Evolutionary conservation across 208 protist species (phyloP).

Genomic region (Chromosphaera perkinsii): DNA sequence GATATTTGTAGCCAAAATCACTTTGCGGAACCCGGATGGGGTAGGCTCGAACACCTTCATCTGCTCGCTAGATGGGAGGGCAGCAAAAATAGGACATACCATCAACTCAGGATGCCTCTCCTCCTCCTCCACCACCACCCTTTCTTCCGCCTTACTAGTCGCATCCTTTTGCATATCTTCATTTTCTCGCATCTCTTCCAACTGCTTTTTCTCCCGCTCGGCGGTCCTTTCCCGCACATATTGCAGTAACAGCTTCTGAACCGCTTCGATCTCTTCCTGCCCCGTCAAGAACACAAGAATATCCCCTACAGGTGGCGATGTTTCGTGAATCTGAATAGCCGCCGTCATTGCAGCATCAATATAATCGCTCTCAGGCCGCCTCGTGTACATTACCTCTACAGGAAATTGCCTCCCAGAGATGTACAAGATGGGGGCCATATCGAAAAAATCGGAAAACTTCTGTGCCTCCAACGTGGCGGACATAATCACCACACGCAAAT

Average conservation of each 20-base stretch:
- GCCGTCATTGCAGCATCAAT: constrained; percentile 71
- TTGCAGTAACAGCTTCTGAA: too few relatives aligned
- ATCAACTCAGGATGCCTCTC: constrained; percentile 31
- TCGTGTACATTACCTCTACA: constrained; percentile 86
- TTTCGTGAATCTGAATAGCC: not conserved
- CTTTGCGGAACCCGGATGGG: constrained; percentile 67
- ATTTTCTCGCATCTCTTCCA: too few relatives aligned
- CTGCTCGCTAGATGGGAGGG: constrained; percentile 49
- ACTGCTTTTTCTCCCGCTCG: too few relatives aligned
- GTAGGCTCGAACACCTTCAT: constrained; percentile 49
- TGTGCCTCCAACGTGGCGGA: constrained; percentile 93
- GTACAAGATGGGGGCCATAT: constrained; percentile 65
- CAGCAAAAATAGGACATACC: constrained; percentile 53
- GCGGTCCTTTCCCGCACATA: too few relatives aligned
- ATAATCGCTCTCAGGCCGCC: constrained; percentile 87
- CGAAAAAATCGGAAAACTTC: constrained; percentile 92
- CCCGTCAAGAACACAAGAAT: constrained; percentile 84
- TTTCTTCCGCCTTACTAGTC: too few relatives aligned
- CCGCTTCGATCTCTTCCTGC: constrained; percentile 85
- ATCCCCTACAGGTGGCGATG: constrained; percentile 56
- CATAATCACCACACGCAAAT: constrained; percentile 85
- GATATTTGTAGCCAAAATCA: constrained; percentile 97
- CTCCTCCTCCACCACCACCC: not conserved
- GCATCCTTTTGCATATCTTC: too few relatives aligned
- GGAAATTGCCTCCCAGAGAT: constrained; percentile 90